A percentile compares a stretch with the other conserved stretches of the same genome.
These are phyloP conservation scores for Calonectria honghensis DNA, from an alignment of 2,329 filamentous ascomycete species.

Conservation along the genomic window DNA sequence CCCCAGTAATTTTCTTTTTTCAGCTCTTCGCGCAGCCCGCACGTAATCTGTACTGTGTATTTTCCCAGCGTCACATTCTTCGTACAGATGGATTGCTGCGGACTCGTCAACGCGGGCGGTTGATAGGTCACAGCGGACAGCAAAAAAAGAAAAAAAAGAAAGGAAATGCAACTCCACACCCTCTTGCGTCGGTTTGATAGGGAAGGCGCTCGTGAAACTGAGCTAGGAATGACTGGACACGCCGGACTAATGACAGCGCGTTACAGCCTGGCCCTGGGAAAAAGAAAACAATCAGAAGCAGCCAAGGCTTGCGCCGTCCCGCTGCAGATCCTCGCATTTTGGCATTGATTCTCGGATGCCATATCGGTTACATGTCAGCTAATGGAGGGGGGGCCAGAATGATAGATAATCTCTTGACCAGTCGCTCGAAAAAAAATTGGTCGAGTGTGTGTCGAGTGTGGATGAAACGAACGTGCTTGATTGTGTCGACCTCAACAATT, in stretches of 20 bases:
- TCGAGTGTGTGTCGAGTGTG: neutral
- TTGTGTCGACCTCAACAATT: slow-evolving; percentile 1
- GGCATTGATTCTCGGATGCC: slow-evolving; percentile 1
- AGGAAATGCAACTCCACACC: neutral
- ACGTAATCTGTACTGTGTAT: neutral
- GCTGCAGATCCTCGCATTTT: slow-evolving; percentile 25
- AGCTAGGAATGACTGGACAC: slow-evolving; percentile 5
- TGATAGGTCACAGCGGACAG: slow-evolving; percentile 15
- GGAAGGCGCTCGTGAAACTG: slow-evolving; percentile 16
- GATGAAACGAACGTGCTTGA: slow-evolving; percentile 16
- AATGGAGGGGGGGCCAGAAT: neutral
- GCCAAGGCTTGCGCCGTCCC: slow-evolving; percentile 14
- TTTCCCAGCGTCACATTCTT: slow-evolving; percentile 15
- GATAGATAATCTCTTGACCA: slow-evolving; percentile 23
- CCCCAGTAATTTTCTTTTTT: slow-evolving; percentile 2
- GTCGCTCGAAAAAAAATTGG: neutral
- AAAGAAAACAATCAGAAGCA: slow-evolving; percentile 1
- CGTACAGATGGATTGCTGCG: slow-evolving; percentile 14
- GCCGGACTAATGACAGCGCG: slow-evolving; percentile 13
- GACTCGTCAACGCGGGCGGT: neutral
- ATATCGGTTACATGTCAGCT: slow-evolving; percentile 1
- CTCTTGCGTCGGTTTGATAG: slow-evolving; percentile 5
- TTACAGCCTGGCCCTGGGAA: slow-evolving; percentile 7
- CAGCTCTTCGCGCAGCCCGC: neutral
- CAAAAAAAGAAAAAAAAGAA: slow-evolving; percentile 23